phyloP scores from a whole-genome alignment of 352 stramenopile species.

The Thalassiosira exigua region DNA sequence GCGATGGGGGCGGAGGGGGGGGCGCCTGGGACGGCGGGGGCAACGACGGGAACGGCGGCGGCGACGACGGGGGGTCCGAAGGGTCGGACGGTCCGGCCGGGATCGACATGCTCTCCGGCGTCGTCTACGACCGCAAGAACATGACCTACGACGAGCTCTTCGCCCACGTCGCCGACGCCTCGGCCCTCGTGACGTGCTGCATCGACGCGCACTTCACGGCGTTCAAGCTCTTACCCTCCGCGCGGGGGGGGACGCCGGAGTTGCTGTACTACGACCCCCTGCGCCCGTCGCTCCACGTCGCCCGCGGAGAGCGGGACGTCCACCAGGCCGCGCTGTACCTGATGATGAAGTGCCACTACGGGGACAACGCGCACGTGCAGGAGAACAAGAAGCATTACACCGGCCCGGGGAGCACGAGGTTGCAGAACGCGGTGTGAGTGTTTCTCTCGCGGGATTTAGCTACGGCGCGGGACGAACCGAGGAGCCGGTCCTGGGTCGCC shows the following conservation, averaged over 20 bases:
- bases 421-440: constrained; percentile 59
- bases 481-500: too few species aligned
- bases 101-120: constrained; percentile 61
- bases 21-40: neutral
- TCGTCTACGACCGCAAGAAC: constrained; percentile 71
- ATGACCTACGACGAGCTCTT: constrained; percentile 69
- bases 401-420: constrained; percentile 15
- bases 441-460: too few species aligned
- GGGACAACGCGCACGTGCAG: constrained; percentile 62
- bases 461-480: too few species aligned
- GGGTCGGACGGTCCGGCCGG: constrained; percentile 3
- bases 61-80: neutral
- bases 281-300: constrained; percentile 20
- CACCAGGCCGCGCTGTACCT: constrained; percentile 50
- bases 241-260: neutral
- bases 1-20: constrained; percentile 1
- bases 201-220: constrained; percentile 74
- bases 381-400: constrained; percentile 74
- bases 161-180: constrained; percentile 46
- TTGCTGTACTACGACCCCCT: constrained; percentile 70
- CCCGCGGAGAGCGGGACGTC: constrained; percentile 39
- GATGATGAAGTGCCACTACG: constrained; percentile 73
- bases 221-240: constrained; percentile 56
- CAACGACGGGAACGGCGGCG: neutral
- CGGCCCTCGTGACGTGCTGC: constrained; percentile 69